Evolutionary conservation across 202 grass and related monocot species (phyloP).

Genomic region (Zizania palustris): DNA sequence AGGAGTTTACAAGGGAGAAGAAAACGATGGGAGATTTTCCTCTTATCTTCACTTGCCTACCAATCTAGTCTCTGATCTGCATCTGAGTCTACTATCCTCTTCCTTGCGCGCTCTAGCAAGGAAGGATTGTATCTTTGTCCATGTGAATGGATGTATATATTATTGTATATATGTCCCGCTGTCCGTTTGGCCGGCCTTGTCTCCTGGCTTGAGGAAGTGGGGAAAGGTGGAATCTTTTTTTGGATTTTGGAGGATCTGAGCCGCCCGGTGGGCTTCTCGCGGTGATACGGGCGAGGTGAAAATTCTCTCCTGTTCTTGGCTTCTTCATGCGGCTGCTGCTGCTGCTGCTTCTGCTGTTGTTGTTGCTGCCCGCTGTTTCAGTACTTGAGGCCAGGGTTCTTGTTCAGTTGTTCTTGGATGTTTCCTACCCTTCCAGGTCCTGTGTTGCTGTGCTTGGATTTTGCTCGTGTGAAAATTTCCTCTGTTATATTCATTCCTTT

Average conservation of each 20-base stretch:
- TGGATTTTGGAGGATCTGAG: slow-evolving; percentile 39
- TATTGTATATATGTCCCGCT: slow-evolving; percentile 42
- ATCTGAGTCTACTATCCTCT: slow-evolving; percentile 21
- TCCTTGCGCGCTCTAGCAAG: slow-evolving; percentile 8
- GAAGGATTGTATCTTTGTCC: slow-evolving; percentile 15
- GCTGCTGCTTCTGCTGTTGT: not conserved
- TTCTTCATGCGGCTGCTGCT: slow-evolving; percentile 5
- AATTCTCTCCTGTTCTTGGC: slow-evolving; percentile 43
- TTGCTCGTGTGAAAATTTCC: not conserved
- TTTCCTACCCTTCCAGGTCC: not conserved
- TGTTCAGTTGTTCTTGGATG: slow-evolving; percentile 3
- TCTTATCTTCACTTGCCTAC: not conserved
- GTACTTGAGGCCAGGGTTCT: not conserved
- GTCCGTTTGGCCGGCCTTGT: slow-evolving; percentile 49
- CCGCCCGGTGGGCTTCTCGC: slow-evolving; percentile 31
- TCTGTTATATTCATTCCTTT: not conserved
- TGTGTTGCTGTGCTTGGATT: slow-evolving; percentile 14
- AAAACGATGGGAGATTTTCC: not conserved
- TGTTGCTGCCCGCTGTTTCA: not conserved
- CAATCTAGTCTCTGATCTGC: slow-evolving; percentile 35
- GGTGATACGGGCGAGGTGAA: slow-evolving; percentile 46
- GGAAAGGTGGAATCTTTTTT: slow-evolving; percentile 54
- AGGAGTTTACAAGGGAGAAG: not conserved
- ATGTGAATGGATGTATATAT: slow-evolving; percentile 45
- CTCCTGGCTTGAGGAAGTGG: slow-evolving; percentile 27